These are phyloP conservation scores for Mycena venus DNA, from an alignment of 768 basidiomycete species.

Conservation along the genomic window DNA sequence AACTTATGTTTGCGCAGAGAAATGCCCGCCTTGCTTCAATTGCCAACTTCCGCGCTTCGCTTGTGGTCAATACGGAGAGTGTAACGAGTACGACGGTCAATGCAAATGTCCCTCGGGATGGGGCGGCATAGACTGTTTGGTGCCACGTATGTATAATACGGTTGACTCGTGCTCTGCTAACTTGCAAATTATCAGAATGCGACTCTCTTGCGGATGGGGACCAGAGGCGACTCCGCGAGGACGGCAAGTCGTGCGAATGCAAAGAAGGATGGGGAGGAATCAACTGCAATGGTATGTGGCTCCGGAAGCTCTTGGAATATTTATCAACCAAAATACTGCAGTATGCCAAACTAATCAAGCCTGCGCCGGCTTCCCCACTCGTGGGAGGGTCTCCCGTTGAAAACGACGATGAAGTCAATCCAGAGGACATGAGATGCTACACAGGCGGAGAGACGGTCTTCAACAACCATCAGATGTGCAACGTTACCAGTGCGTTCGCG, in stretches of 20 bases:
- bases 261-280: constrained; percentile 96
- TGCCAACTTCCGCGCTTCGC: constrained; percentile 92
- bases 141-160: constrained; percentile 76
- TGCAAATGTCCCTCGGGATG: constrained; percentile 98
- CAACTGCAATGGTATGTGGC: constrained; percentile 91
- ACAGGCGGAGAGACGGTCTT: constrained; percentile 94
- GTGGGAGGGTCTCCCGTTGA: constrained; percentile 53
- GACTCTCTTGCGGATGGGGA: constrained; percentile 94
- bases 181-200: constrained; percentile 71
- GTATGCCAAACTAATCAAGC: constrained; percentile 89
- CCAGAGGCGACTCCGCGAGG: constrained; percentile 83
- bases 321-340: constrained; percentile 44
- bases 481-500: constrained; percentile 89
- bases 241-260: constrained; percentile 85
- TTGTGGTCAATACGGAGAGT: constrained; percentile 93
- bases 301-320: background rate
- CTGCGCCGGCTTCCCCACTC: constrained; percentile 85
- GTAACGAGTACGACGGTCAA: constrained; percentile 93
- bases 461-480: constrained; percentile 97
- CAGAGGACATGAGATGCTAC: constrained; percentile 91
- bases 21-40: constrained; percentile 95
- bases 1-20: constrained; percentile 48
- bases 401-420: constrained; percentile 51
- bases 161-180: background rate
- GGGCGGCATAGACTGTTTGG: constrained; percentile 95